Evolutionary conservation across 306 rosid genomes (phyloP).

Genomic region (Prunus campanulata): DNA sequence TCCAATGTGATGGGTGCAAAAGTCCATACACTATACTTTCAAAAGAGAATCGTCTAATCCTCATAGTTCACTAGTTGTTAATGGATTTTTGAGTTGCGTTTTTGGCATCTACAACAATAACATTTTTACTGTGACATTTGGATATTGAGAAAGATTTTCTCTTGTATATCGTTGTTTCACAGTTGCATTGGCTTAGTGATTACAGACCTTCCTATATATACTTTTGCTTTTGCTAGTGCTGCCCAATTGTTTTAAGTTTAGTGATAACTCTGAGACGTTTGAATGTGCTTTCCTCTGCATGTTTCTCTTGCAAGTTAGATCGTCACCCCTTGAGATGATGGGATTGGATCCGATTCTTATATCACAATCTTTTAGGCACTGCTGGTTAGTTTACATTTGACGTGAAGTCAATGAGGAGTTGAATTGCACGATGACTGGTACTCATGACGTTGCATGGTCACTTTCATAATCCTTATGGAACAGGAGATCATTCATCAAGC

Average conservation of each 20-base stretch:
- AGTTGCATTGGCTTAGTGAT: background rate
- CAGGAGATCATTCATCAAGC: no score
- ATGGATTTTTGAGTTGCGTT: no score
- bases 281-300: background rate
- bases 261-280: background rate
- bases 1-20: constrained; percentile 84
- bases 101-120: background rate
- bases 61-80: no score
- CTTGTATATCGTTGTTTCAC: background rate
- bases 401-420: no score
- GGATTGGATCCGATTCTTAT: no score
- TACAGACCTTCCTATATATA: background rate
- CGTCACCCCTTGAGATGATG: no score
- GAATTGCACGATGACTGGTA: no score
- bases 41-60: constrained; percentile 78
- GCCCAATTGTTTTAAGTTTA: background rate
- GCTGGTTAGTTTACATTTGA: no score
- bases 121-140: background rate
- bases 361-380: no score
- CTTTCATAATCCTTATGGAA: no score
- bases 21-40: constrained; percentile 93
- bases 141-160: background rate
- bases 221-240: background rate
- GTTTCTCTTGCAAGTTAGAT: no score
- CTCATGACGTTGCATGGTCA: no score